Base-by-base conservation (phyloP, 768 basidiomycete genomes). In the Rhizopogon roseolus region DNA sequence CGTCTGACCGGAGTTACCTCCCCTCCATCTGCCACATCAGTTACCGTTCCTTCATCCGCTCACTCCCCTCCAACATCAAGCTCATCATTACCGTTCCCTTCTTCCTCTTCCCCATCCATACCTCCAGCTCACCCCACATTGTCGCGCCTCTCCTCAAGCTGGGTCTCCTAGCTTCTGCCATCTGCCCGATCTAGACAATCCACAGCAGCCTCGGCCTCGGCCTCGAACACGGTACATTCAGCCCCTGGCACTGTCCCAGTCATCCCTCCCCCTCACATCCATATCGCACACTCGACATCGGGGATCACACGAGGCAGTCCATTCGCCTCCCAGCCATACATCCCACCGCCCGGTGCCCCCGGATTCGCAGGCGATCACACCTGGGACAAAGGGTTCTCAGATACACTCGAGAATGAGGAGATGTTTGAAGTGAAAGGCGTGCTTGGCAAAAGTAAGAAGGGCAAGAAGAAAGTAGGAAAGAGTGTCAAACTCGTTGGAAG, bases 311-410 rank as follows among this genome's bases (percentile, higher is more conserved):
- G 81, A 49, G 74, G 76, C 0, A 77, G 81, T 4, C 82, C 85
- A 0, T 85, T 85, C 53, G 72, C 71, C 0, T 60, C 74, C 9
- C 64, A 73, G 32, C 69, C 72, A 2, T 77, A 77, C 65, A 70
- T 72, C 16, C 78, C 70, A 46, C 77, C 85, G 0, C 71, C 63
- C 49, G 84, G 91, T n/a, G 92, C 91, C 0, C 91, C 91, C 0
- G 92, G 89, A 5, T 91, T 86, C 59, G 74, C 68, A 13, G 87
- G 87, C 0, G 87, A 88, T 44, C 67, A 71, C 14, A 74, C 64
- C 10, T 82, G 90, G 90, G 84, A 92, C 65, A 83, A 81, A 50
- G 82, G 84, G 0, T 85, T 74, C 61, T 83, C 80, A 0, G 73
- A 71, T 2, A 73, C 73, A 29, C 64, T 82, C 38, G 73, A 74